Conservation (phyloP, 768 basidiomycete species). For the Candolleomyces eurysporus region DNA sequence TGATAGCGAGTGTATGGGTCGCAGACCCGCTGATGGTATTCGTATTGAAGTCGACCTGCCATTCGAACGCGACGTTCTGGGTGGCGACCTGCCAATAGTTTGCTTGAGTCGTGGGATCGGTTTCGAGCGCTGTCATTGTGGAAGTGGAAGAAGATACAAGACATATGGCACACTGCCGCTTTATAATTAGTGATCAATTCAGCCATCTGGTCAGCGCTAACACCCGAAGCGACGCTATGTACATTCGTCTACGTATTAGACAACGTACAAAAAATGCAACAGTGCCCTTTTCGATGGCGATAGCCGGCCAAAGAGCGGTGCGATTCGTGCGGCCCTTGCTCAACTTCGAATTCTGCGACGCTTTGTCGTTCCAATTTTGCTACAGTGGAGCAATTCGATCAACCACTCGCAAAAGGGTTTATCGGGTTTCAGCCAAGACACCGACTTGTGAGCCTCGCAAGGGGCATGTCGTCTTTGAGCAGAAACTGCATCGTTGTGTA, state of each 20-base stretch:
- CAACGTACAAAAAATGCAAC: too few species aligned
- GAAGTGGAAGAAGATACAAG: neutral
- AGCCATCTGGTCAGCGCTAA: neutral
- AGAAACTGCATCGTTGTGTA: too few species aligned
- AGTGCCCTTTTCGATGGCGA: too few species aligned
- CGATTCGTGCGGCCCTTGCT: too few species aligned
- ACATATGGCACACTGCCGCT: neutral
- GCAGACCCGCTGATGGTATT: constrained; percentile 64
- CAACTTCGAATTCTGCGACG: too few species aligned
- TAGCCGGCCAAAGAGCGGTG: too few species aligned
- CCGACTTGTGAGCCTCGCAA: too few species aligned
- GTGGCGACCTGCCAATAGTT: constrained; percentile 73
- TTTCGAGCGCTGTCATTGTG: constrained; percentile 19
- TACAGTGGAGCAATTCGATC: too few species aligned
- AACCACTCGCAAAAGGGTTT: neutral
- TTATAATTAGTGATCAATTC: neutral
- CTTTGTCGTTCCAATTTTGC: too few species aligned
- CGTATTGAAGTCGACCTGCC: constrained; percentile 71
- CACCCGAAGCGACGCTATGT: too few species aligned
- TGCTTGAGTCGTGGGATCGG: constrained; percentile 74
- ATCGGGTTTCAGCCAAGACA: neutral
- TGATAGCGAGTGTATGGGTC: constrained; percentile 57
- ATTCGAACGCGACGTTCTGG: constrained; percentile 69
- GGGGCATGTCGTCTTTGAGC: too few species aligned
- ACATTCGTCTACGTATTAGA: too few species aligned